Percentiles rank a stretch among this genome's conserved stretches.
Conservation (phyloP, 257 asterid species). For the Fraxinus pennsylvanica region DNA sequence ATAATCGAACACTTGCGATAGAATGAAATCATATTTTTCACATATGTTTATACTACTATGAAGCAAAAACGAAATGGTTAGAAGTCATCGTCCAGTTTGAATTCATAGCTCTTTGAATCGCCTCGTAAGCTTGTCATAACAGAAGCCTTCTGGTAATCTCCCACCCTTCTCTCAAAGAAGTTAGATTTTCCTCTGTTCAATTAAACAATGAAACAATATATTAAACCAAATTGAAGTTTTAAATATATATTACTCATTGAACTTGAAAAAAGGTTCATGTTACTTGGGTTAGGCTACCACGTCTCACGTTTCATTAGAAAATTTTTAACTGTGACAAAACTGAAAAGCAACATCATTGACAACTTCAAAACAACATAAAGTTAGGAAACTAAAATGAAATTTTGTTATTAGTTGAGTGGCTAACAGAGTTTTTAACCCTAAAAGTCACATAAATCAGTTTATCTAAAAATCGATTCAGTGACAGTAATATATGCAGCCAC, state of each 20-base stretch:
- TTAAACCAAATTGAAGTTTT: background rate
- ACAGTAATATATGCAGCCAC: background rate
- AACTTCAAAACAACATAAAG: background rate
- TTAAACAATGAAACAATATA: background rate
- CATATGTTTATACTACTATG: constrained; percentile 15
- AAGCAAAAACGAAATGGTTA: constrained; percentile 23
- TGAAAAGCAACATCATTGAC: background rate
- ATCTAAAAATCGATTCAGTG: background rate
- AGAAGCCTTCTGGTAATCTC: constrained; percentile 77
- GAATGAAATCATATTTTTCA: constrained; percentile 1
- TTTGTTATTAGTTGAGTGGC: background rate
- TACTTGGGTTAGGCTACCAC: no score
- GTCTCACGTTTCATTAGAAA: background rate
- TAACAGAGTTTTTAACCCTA: no score
- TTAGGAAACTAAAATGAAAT: no score
- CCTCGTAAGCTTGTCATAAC: constrained; percentile 67
- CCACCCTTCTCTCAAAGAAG: constrained; percentile 79
- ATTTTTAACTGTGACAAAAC: background rate
- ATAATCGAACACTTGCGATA: background rate
- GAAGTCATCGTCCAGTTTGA: constrained; percentile 75
- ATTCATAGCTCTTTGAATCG: constrained; percentile 48
- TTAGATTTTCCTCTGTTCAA: constrained; percentile 68
- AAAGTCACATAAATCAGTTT: background rate
- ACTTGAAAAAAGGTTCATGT: no score
- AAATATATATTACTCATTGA: no score